phyloP scores from a whole-genome alignment of 441 rosid genomes.

The Mallotus japonicus region DNA sequence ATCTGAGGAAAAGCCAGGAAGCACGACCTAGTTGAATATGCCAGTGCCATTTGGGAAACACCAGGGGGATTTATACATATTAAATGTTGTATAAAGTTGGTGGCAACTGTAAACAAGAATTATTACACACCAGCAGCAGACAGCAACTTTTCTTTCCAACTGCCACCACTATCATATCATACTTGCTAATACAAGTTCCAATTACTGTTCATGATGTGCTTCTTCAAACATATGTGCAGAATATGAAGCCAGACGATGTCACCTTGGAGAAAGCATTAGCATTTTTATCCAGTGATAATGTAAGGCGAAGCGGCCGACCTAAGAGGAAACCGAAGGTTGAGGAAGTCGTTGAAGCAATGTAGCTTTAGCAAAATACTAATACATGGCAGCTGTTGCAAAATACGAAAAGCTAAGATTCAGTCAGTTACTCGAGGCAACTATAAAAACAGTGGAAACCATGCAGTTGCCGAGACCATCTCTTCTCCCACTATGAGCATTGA shows the following conservation, averaged over 20 bases:
- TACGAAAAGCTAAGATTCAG: too few species aligned
- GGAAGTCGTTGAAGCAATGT: conserved; percentile 44
- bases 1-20: not conserved
- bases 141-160: not conserved
- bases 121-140: not conserved
- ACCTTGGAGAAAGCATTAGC: conserved; percentile 73
- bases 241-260: conserved; percentile 51
- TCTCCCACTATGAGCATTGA: too few species aligned
- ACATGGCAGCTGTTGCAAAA: not conserved
- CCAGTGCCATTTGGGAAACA: not conserved
- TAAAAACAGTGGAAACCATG: not conserved
- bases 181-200: too few species aligned
- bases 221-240: conserved; percentile 44
- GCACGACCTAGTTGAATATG: not conserved
- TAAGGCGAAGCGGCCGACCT: conserved; percentile 66
- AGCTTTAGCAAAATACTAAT: not conserved
- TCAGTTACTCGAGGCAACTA: too few species aligned
- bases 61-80: not conserved
- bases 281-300: conserved; percentile 62
- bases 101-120: not conserved
- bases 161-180: not conserved
- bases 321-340: conserved; percentile 50
- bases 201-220: not conserved
- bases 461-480: not conserved
- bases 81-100: not conserved